Evolutionary conservation across 2,329 filamentous ascomycete genomes (phyloP).

Genomic region (Penicillium capsulatum): DNA sequence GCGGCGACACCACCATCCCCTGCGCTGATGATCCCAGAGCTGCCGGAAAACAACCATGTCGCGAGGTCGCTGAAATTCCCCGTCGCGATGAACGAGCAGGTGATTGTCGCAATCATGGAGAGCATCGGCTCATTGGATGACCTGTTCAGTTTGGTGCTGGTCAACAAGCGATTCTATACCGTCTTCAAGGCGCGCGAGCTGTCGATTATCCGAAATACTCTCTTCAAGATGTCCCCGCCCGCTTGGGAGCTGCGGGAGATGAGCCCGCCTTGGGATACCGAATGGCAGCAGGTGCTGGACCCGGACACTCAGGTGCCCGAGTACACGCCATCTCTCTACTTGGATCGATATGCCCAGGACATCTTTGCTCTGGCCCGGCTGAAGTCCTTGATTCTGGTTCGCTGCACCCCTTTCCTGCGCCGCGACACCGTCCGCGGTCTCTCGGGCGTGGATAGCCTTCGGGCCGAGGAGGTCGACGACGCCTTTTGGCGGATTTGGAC

Average conservation of each 20-base stretch:
- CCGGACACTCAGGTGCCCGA: slow-evolving; percentile 48
- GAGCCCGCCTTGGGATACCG: slow-evolving; percentile 49
- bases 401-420: slow-evolving; percentile 55
- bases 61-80: slow-evolving; percentile 36
- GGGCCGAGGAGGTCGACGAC: slow-evolving; percentile 54
- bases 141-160: slow-evolving; percentile 51
- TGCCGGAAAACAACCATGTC: slow-evolving; percentile 5
- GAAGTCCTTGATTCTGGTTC: slow-evolving; percentile 54
- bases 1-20: slow-evolving; percentile 26
- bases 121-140: slow-evolving; percentile 50
- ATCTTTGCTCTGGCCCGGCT: slow-evolving; percentile 52
- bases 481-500: slow-evolving; percentile 64
- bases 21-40: slow-evolving; percentile 2
- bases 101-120: slow-evolving; percentile 51
- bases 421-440: slow-evolving; percentile 54
- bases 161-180: slow-evolving; percentile 55
- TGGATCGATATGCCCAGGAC: slow-evolving; percentile 51
- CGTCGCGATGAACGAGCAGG: slow-evolving; percentile 44
- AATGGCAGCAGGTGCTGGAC: slow-evolving; percentile 40
- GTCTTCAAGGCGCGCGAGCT: slow-evolving; percentile 57
- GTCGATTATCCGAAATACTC: slow-evolving; percentile 48
- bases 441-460: slow-evolving; percentile 43
- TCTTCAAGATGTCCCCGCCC: slow-evolving; percentile 53
- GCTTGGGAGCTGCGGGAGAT: slow-evolving; percentile 60
- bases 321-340: slow-evolving; percentile 52